Evolutionary conservation across 768 basidiomycete genomes (phyloP).

Genomic region (Tulasnella sp.): DNA sequence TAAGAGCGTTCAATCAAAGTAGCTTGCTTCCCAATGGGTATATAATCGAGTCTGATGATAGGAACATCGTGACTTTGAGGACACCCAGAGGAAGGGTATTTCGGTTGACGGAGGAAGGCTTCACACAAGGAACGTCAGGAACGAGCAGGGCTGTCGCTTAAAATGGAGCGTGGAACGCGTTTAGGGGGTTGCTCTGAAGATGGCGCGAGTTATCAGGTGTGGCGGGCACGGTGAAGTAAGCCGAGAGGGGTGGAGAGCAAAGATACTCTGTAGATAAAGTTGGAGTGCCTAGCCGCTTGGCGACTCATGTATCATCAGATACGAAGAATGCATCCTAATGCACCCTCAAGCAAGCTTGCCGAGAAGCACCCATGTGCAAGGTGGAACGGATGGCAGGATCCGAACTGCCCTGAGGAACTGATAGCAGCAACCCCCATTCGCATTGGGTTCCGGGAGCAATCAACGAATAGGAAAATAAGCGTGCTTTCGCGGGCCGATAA

Average conservation of each 20-base stretch:
- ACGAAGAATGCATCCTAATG: neutral
- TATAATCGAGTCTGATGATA: neutral
- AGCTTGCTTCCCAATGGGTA: neutral
- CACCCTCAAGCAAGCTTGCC: neutral
- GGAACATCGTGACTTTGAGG: neutral
- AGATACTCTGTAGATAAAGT: neutral
- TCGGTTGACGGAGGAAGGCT: neutral
- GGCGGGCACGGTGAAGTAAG: neutral
- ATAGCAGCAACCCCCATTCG: neutral
- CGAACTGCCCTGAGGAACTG: neutral
- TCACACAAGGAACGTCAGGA: neutral
- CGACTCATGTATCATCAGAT: constrained; percentile 5
- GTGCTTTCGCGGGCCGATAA: neutral
- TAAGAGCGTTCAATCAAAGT: neutral
- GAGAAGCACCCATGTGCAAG: neutral
- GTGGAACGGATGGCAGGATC: neutral
- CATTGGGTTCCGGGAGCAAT: neutral
- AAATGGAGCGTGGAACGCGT: neutral
- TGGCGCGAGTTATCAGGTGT: neutral
- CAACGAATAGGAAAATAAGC: constrained; percentile 1
- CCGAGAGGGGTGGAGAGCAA: neutral
- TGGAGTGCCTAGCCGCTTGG: neutral
- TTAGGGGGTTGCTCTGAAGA: neutral
- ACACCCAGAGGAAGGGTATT: neutral
- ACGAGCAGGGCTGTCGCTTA: neutral